Evolutionary conservation across 495 filamentous ascomycete genomes (phyloP).

Genomic region (Podospora pseudoanserina): DNA sequence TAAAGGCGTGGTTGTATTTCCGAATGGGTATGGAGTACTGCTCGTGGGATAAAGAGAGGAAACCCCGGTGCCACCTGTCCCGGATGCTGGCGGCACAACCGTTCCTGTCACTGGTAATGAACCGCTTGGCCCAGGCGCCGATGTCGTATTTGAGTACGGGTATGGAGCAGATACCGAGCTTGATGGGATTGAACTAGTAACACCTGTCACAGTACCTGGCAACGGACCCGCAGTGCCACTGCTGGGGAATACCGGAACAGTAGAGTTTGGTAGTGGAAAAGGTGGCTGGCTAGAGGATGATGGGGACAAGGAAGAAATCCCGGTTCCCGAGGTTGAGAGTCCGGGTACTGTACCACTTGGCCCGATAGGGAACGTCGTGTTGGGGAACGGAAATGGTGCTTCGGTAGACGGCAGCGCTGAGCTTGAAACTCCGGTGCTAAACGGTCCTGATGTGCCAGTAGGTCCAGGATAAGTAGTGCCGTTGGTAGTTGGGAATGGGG

Average conservation of each 20-base stretch:
- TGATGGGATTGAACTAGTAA: not conserved
- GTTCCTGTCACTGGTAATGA: not conserved
- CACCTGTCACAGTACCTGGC: constrained; percentile 5
- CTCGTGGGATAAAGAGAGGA: not conserved
- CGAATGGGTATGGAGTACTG: not conserved
- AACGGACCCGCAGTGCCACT: constrained; percentile 2
- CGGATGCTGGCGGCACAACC: not conserved
- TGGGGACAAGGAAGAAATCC: too few relatives aligned
- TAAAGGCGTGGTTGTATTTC: not conserved
- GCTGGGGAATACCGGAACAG: not conserved
- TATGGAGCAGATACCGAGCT: constrained; percentile 16
- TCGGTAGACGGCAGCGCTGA: not conserved
- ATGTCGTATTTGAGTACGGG: constrained; percentile 19
- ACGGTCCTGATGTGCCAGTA: not conserved
- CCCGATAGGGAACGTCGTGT: constrained; percentile 9
- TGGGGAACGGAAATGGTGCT: constrained; percentile 16
- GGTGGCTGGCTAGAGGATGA: not conserved
- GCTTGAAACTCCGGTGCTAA: not conserved
- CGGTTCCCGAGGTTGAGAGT: not conserved
- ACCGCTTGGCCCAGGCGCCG: not conserved
- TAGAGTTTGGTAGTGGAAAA: not conserved
- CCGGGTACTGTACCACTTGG: not conserved
- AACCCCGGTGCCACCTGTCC: not conserved
- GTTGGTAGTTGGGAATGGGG: constrained; percentile 2
- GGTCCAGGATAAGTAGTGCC: not conserved